phyloP scores from a whole-genome alignment of 176 grass and related monocot species.

The Phoenix dactylifera region DNA sequence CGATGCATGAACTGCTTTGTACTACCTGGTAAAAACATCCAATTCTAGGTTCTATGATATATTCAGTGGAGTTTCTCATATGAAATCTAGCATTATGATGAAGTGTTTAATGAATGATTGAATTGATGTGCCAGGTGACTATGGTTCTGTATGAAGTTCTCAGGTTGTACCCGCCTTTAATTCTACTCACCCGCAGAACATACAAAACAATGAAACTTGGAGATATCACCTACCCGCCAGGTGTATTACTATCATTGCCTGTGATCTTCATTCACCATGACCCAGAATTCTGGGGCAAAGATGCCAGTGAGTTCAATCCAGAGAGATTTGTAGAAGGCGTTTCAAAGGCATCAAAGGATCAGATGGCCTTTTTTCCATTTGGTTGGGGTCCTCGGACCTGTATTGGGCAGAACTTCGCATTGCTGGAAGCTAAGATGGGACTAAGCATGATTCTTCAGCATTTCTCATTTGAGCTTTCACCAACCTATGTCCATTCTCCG shows the following conservation, averaged over 20 bases:
- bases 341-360: conserved; percentile 20
- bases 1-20: no score
- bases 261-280: conserved; percentile 30
- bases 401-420: conserved; percentile 36
- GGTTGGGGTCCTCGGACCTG: conserved; percentile 33
- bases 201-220: conserved; percentile 29
- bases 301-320: conserved; percentile 40
- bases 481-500: conserved; percentile 32
- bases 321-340: conserved; percentile 37
- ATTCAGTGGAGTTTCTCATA: no score
- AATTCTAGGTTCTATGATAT: no score
- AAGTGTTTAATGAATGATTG: no score
- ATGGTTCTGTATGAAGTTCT: conserved; percentile 47
- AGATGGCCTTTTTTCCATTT: conserved; percentile 32
- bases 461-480: conserved; percentile 40
- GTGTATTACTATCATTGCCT: conserved; percentile 21
- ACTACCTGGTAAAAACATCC: no score
- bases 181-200: conserved; percentile 12
- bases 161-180: conserved; percentile 37
- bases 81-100: no score
- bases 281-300: conserved; percentile 24
- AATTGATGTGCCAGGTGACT: conserved; percentile 21
- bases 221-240: conserved; percentile 20
- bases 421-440: conserved; percentile 50
- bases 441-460: conserved; percentile 34